phyloP scores from a whole-genome alignment of 2,329 filamentous ascomycete species.

The Calonectria multiphialidica region DNA sequence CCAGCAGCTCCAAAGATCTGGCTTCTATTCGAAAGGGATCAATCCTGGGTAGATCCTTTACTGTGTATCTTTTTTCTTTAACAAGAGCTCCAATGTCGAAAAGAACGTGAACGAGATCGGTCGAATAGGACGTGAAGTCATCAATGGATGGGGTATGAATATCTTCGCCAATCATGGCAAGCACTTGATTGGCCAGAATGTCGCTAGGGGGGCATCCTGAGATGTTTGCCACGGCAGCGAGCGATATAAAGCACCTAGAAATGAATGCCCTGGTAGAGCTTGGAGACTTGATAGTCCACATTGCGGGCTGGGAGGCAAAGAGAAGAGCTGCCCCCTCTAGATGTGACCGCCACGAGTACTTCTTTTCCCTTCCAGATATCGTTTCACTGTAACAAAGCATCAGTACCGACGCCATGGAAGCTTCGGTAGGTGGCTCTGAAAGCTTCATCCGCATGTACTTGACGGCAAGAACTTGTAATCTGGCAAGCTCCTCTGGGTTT shows the following conservation, averaged over 20 bases:
- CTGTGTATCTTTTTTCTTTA: neutral
- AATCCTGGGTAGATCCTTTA: neutral
- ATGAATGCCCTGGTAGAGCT: neutral
- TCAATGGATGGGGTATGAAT: neutral
- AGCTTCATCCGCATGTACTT: neutral
- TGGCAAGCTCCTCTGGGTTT: neutral
- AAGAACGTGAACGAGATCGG: neutral
- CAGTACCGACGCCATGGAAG: neutral
- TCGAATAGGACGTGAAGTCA: constrained; percentile 9
- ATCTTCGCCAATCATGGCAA: neutral
- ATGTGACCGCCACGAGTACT: constrained; percentile 10
- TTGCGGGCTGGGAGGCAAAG: neutral
- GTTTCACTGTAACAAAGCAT: constrained; percentile 14
- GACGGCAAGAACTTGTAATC: neutral
- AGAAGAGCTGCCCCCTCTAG: constrained; percentile 14
- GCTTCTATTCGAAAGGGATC: neutral
- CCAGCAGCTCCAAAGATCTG: neutral
- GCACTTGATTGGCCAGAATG: neutral
- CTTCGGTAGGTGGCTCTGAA: neutral
- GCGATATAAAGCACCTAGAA: constrained; percentile 13
- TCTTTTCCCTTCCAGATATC: neutral
- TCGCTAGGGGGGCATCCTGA: neutral
- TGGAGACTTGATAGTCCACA: neutral
- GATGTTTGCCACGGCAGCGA: constrained; percentile 1
- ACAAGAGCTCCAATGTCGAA: neutral